Conservation (phyloP, 2,329 filamentous ascomycete genomes). For the Clathrospora elynae region DNA sequence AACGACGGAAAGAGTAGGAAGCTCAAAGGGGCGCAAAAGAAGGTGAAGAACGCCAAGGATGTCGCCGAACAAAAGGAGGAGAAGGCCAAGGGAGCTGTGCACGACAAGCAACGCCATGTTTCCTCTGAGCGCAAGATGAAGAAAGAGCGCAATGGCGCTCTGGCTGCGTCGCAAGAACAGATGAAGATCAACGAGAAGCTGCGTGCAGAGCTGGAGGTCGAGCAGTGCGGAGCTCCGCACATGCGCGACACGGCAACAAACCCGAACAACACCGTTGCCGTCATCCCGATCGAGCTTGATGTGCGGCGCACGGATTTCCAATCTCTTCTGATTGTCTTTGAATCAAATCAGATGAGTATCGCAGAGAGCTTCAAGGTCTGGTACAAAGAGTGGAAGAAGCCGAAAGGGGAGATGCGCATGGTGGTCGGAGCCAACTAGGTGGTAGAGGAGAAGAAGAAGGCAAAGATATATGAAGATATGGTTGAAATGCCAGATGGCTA, state of each 20-base stretch:
- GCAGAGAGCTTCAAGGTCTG: conserved; percentile 10
- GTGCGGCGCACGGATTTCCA: conserved; percentile 20
- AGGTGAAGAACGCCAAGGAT: conserved; percentile 23
- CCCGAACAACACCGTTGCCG: conserved; percentile 13
- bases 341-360: conserved; percentile 12
- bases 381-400: conserved; percentile 22
- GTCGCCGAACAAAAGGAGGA: conserved; percentile 19
- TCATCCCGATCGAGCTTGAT: conserved; percentile 18
- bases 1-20: conserved; percentile 19
- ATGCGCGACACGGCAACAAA: conserved; percentile 15
- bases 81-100: conserved; percentile 23
- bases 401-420: not conserved
- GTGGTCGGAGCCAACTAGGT: conserved; percentile 11
- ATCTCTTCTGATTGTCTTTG: conserved; percentile 5
- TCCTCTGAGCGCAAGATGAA: conserved; percentile 23
- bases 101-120: conserved; percentile 18
- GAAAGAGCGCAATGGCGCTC: conserved; percentile 21
- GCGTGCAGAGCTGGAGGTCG: conserved; percentile 16
- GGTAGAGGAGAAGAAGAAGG: conserved; percentile 5
- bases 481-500: conserved; percentile 5
- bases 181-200: conserved; percentile 19
- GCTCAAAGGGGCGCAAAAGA: conserved; percentile 25
- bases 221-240: conserved; percentile 19
- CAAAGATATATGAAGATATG: conserved; percentile 19
- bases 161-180: conserved; percentile 13